Percentiles rank a stretch among this genome's conserved stretches.
Evolutionary conservation across 1,139 yeast genomes (phyloP).

Genomic region (Blastobotrys capitulatus): DNA sequence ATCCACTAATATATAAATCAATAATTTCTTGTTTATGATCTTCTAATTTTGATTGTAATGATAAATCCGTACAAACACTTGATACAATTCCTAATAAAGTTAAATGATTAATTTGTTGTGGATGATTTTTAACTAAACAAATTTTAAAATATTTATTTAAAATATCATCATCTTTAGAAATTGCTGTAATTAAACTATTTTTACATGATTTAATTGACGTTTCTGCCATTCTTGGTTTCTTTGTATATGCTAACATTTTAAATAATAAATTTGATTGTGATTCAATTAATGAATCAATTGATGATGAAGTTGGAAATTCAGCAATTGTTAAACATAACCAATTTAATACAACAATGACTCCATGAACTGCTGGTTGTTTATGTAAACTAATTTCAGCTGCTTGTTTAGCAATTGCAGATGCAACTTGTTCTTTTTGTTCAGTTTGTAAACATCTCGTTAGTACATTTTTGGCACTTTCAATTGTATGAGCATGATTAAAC

Average conservation of each 20-base stretch:
- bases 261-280: constrained; percentile 27
- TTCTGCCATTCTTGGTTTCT: constrained; percentile 22
- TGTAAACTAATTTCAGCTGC: constrained; percentile 10
- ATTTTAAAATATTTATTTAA: constrained; percentile 20
- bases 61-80: constrained; percentile 27
- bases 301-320: constrained; percentile 14
- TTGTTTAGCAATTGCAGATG: constrained; percentile 36
- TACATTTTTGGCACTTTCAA: constrained; percentile 12
- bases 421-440: constrained; percentile 24
- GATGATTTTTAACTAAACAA: constrained; percentile 14
- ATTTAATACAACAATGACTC: constrained; percentile 49
- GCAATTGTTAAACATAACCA: constrained; percentile 46
- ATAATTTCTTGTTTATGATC: constrained; percentile 20
- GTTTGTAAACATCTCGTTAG: constrained; percentile 6
- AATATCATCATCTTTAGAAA: constrained; percentile 11
- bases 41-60: constrained; percentile 21
- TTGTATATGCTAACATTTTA: constrained; percentile 19
- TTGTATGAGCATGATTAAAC: constrained; percentile 12
- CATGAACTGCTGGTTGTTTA: constrained; percentile 43
- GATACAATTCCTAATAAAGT: constrained; percentile 26
- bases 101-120: constrained; percentile 19
- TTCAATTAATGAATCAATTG: constrained; percentile 16
- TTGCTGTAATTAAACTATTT: constrained; percentile 20
- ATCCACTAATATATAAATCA: constrained; percentile 25
- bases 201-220: constrained; percentile 28